Evolutionary conservation across 2,329 filamentous ascomycete species (phyloP).

Genomic region (Aspergillus carbonarius): DNA sequence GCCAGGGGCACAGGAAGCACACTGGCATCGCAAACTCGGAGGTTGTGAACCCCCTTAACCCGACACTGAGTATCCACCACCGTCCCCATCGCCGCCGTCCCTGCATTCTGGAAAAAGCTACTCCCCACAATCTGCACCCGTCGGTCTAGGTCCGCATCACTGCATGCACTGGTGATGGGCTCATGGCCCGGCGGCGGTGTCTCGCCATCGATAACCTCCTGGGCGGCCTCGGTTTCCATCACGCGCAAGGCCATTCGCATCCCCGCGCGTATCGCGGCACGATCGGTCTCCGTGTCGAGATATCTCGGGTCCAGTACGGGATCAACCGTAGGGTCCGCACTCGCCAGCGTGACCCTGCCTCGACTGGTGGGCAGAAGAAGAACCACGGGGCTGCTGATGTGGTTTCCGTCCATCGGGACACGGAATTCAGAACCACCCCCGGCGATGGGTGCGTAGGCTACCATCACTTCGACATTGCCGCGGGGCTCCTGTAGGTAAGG

Average conservation of each 20-base stretch:
- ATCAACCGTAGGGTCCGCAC: slow-evolving; percentile 15
- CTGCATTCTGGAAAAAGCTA: slow-evolving; percentile 10
- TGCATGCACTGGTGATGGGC: not conserved
- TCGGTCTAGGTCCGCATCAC: slow-evolving; percentile 8
- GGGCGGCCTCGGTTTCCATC: slow-evolving; percentile 8
- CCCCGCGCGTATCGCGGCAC: slow-evolving; percentile 19
- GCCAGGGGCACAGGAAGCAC: slow-evolving; percentile 7
- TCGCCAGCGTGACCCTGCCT: slow-evolving; percentile 23
- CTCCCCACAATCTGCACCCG: slow-evolving; percentile 7
- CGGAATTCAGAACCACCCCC: slow-evolving; percentile 6
- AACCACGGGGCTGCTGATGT: slow-evolving; percentile 14
- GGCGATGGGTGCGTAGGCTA: slow-evolving; percentile 12
- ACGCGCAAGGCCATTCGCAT: slow-evolving; percentile 3
- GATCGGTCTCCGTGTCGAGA: slow-evolving; percentile 25
- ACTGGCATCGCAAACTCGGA: slow-evolving; percentile 17
- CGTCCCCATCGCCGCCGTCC: slow-evolving; percentile 16
- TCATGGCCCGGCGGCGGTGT: not conserved
- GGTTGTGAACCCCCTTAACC: slow-evolving; percentile 12
- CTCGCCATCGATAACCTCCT: slow-evolving; percentile 20
- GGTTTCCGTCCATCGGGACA: slow-evolving; percentile 20
- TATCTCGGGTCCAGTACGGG: slow-evolving; percentile 25
- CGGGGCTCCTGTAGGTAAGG: not conserved
- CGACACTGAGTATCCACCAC: slow-evolving; percentile 17
- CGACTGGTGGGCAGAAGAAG: slow-evolving; percentile 20
- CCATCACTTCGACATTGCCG: slow-evolving; percentile 1